A percentile compares a stretch with the other conserved stretches of the same genome.
phyloP scores from a whole-genome alignment of 805 yeast species.

The Saturnispora besseyi region DNA sequence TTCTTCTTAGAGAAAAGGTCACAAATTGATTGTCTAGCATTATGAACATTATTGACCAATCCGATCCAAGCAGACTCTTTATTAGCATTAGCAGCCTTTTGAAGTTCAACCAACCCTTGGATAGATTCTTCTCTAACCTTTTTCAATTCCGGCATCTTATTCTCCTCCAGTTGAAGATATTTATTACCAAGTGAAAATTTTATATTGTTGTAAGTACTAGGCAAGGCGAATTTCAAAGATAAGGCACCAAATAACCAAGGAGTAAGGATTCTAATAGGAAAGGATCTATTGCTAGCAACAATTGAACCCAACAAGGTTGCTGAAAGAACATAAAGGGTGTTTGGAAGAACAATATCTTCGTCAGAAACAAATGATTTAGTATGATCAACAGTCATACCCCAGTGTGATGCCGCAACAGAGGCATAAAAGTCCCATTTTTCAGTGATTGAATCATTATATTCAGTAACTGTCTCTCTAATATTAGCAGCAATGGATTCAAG shows the following conservation, averaged over 20 bases:
- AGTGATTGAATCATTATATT: slow-evolving; percentile 28
- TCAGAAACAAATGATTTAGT: slow-evolving; percentile 35
- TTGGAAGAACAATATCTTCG: slow-evolving; percentile 53
- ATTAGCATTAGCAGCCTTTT: not conserved
- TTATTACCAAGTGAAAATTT: slow-evolving; percentile 19
- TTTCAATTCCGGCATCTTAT: slow-evolving; percentile 31
- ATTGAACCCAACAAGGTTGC: slow-evolving; percentile 50
- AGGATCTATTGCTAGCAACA: slow-evolving; percentile 36
- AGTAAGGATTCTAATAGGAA: slow-evolving; percentile 42
- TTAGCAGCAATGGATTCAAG: slow-evolving; percentile 36
- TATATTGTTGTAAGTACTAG: slow-evolving; percentile 35
- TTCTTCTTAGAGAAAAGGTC: not conserved
- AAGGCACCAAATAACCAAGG: slow-evolving; percentile 44
- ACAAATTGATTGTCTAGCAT: slow-evolving; percentile 7
- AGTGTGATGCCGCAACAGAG: slow-evolving; percentile 40
- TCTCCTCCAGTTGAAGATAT: slow-evolving; percentile 20
- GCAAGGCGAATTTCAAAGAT: slow-evolving; percentile 40
- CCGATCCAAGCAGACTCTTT: slow-evolving; percentile 7
- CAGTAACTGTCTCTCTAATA: slow-evolving; percentile 32
- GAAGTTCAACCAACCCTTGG: not conserved
- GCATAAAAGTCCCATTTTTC: slow-evolving; percentile 41
- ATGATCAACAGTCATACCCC: slow-evolving; percentile 23
- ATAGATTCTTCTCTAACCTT: slow-evolving; percentile 17
- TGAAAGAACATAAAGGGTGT: slow-evolving; percentile 45
- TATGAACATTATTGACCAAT: slow-evolving; percentile 9